Evolutionary conservation across 2,329 filamentous ascomycete genomes (phyloP).

Genomic region (Sclerotinia glacialis): DNA sequence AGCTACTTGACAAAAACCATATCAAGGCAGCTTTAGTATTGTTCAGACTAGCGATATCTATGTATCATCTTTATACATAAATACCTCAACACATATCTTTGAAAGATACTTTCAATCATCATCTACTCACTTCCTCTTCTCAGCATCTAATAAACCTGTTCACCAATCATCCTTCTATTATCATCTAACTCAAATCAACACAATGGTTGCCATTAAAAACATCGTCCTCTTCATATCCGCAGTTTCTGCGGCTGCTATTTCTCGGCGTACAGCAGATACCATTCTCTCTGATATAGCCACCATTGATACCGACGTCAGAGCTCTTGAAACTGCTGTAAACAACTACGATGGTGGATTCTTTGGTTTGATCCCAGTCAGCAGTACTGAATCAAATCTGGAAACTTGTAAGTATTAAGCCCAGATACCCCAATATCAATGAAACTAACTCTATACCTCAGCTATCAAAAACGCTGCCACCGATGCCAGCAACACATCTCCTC

Average conservation of each 20-base stretch:
- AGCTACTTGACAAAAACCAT: not conserved
- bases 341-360: constrained; percentile 37
- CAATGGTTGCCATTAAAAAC: constrained; percentile 29
- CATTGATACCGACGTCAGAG: constrained; percentile 46
- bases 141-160: not conserved
- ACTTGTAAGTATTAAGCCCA: not conserved
- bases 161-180: not conserved
- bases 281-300: constrained; percentile 37
- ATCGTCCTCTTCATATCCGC: constrained; percentile 25
- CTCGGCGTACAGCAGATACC: constrained; percentile 21
- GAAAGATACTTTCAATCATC: not conserved
- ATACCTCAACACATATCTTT: not conserved
- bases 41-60: not conserved
- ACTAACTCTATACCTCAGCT: constrained; percentile 2
- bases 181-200: not conserved
- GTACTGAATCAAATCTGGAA: constrained; percentile 21
- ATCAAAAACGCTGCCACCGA: constrained; percentile 18
- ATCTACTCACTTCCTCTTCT: not conserved
- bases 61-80: not conserved
- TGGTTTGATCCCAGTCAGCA: constrained; percentile 18
- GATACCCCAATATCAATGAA: not conserved
- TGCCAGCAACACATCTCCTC: constrained; percentile 21
- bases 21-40: not conserved
- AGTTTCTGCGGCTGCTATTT: constrained; percentile 23
- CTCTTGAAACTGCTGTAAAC: constrained; percentile 47